These are phyloP conservation scores for Rhododendron mucronatum DNA, from an alignment of 148 eudicot species.

Conservation along the genomic window DNA sequence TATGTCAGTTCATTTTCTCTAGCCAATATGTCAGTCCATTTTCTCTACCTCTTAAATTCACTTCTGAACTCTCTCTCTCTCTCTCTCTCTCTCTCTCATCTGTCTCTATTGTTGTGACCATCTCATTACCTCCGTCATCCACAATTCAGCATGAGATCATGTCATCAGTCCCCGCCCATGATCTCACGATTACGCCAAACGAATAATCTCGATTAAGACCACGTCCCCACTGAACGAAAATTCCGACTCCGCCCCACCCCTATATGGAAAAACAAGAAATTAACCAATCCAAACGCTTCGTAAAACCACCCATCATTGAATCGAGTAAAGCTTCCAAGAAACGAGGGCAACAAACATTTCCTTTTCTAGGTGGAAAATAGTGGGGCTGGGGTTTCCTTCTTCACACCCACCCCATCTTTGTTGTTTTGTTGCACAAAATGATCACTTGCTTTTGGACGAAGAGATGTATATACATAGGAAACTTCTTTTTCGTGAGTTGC, in stretches of 20 bases:
- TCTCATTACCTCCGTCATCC: neutral
- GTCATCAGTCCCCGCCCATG: neutral
- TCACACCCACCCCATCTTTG: neutral
- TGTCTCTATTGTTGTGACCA: neutral
- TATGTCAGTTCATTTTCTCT: neutral
- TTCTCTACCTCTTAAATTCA: neutral
- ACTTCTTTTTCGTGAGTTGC: neutral
- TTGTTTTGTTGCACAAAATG: neutral
- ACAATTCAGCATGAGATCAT: neutral
- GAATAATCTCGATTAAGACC: neutral
- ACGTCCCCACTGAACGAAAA: neutral
- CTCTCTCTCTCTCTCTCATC: no score
- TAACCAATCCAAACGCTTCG: neutral
- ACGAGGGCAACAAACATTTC: neutral
- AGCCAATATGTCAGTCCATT: neutral
- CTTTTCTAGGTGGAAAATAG: neutral
- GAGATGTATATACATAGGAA: neutral
- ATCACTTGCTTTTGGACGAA: neutral
- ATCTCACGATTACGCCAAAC: neutral
- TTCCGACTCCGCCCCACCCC: neutral
- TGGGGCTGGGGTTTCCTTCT: neutral
- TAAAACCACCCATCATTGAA: neutral
- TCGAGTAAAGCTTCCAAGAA: conserved; percentile 1
- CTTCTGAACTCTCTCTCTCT: neutral
- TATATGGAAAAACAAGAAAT: neutral